Evolutionary conservation across 2,329 filamentous ascomycete genomes (phyloP).

Genomic region (Alternaria sp.): DNA sequence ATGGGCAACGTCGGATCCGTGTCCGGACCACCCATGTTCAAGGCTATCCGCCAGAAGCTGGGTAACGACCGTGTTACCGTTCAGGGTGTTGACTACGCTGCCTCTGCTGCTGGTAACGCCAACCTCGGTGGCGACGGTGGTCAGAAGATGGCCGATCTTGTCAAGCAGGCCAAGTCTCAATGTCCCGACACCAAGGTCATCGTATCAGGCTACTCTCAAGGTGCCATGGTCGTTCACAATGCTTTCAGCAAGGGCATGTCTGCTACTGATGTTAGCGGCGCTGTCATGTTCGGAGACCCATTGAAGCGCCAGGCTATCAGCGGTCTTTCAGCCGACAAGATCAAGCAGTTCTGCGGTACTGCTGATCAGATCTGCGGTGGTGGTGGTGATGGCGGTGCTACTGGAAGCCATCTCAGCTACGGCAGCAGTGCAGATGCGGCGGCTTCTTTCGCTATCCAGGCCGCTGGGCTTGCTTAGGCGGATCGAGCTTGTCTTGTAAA

Average conservation of each 20-base stretch:
- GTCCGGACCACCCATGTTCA: constrained; percentile 49
- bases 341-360: constrained; percentile 40
- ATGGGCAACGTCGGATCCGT: constrained; percentile 53
- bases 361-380: constrained; percentile 34
- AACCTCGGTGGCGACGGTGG: constrained; percentile 35
- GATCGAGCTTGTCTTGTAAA: background rate
- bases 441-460: constrained; percentile 35
- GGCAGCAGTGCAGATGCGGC: constrained; percentile 35
- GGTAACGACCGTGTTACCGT: constrained; percentile 36
- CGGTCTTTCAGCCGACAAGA: constrained; percentile 23
- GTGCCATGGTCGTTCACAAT: constrained; percentile 44
- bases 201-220: constrained; percentile 43
- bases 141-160: constrained; percentile 32
- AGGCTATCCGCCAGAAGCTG: constrained; percentile 33
- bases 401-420: constrained; percentile 39
- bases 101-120: constrained; percentile 33
- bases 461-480: constrained; percentile 27
- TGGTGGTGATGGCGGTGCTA: constrained; percentile 31
- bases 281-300: constrained; percentile 41
- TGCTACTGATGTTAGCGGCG: constrained; percentile 31
- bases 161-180: constrained; percentile 32
- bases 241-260: constrained; percentile 34
- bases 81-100: constrained; percentile 44
- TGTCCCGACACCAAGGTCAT: constrained; percentile 43
- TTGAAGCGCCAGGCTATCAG: constrained; percentile 34